phyloP scores from a whole-genome alignment of 2,329 filamentous ascomycete genomes.

The Mycosphaerella sp. region DNA sequence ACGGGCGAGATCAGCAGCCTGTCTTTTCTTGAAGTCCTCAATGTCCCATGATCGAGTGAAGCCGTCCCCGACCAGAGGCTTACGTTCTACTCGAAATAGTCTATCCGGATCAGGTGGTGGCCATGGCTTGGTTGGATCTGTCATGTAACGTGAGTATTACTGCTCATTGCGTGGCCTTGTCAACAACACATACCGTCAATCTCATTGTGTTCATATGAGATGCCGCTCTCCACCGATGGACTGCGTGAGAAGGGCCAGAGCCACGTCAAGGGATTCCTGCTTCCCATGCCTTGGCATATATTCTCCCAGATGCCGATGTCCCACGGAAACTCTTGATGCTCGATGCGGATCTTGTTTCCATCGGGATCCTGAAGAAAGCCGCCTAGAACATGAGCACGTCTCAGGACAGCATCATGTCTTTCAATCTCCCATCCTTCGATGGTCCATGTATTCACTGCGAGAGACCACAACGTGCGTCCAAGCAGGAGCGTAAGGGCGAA shows the following conservation, averaged over 20 bases:
- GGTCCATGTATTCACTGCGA: slow-evolving; percentile 65
- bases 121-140: slow-evolving; percentile 38
- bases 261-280: slow-evolving; percentile 59
- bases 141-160: slow-evolving; percentile 32
- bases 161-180: too few species aligned
- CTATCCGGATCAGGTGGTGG: slow-evolving; percentile 48
- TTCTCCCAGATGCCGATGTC: slow-evolving; percentile 71
- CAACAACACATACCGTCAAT: slow-evolving; percentile 54
- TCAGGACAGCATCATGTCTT: slow-evolving; percentile 41
- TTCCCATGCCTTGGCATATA: slow-evolving; percentile 69
- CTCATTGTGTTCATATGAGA: slow-evolving; percentile 64
- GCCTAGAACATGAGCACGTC: slow-evolving; percentile 45
- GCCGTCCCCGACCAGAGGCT: slow-evolving; percentile 27
- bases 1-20: slow-evolving; percentile 46
- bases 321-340: slow-evolving; percentile 71
- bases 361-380: slow-evolving; percentile 53
- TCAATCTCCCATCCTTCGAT: slow-evolving; percentile 70
- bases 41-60: slow-evolving; percentile 41
- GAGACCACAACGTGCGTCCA: slow-evolving; percentile 54
- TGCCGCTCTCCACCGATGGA: slow-evolving; percentile 46
- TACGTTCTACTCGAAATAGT: slow-evolving; percentile 30
- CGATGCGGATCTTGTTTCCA: slow-evolving; percentile 49
- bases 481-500: slow-evolving; percentile 61
- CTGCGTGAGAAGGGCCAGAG: slow-evolving; percentile 58
- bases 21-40: slow-evolving; percentile 49